These are phyloP conservation scores for Talaromyces rugulosus DNA, from an alignment of 2,329 filamentous ascomycete species.

Conservation along the genomic window DNA sequence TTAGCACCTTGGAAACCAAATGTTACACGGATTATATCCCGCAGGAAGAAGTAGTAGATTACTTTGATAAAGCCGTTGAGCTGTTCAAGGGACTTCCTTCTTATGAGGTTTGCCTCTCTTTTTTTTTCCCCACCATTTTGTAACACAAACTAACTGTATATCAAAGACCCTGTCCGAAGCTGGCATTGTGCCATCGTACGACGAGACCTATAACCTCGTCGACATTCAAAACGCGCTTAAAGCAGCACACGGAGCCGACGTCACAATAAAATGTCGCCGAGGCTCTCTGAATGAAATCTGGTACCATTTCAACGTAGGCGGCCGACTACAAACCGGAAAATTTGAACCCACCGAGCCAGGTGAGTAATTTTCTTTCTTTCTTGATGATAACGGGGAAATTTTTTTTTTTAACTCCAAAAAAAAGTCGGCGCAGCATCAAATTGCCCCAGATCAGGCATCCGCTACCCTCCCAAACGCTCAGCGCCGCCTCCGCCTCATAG, in stretches of 20 bases:
- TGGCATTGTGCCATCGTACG: slow-evolving; percentile 52
- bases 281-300: slow-evolving; percentile 52
- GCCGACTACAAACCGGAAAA: slow-evolving; percentile 35
- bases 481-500: slow-evolving; percentile 9
- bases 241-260: slow-evolving; percentile 49
- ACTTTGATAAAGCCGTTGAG: slow-evolving; percentile 62
- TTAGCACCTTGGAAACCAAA: slow-evolving; percentile 61
- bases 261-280: slow-evolving; percentile 55
- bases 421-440: slow-evolving; percentile 55
- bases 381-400: too few relatives aligned
- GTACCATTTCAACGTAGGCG: slow-evolving; percentile 61
- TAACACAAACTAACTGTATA: neutral
- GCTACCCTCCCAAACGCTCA: slow-evolving; percentile 57
- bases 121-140: neutral
- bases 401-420: neutral
- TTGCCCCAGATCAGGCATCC: slow-evolving; percentile 60
- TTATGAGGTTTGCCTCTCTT: slow-evolving; percentile 47
- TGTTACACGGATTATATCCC: slow-evolving; percentile 63
- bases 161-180: slow-evolving; percentile 54
- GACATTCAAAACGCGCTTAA: slow-evolving; percentile 58
- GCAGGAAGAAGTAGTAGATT: slow-evolving; percentile 64
- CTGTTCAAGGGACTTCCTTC: slow-evolving; percentile 65
- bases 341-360: slow-evolving; percentile 33
- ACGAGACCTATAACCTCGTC: slow-evolving; percentile 55
- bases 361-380: slow-evolving; percentile 13